Evolutionary conservation across 2,329 filamentous ascomycete genomes (phyloP), one percentile per base, ranked within the genome.

Genomic region (Purpureocillium lavendulum): DNA sequence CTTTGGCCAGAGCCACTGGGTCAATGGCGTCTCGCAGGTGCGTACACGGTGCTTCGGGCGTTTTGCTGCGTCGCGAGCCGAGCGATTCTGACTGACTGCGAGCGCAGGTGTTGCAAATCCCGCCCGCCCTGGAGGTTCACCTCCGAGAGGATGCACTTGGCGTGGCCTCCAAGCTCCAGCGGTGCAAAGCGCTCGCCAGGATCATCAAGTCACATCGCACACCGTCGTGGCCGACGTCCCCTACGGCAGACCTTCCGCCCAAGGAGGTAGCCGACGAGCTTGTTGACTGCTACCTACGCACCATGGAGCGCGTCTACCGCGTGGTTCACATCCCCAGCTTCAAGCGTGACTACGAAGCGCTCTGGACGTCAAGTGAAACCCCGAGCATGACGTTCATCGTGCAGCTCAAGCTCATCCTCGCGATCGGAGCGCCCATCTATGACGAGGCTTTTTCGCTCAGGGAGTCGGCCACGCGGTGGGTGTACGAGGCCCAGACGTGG

Each of bases 1-100:
- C 1, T 74, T 77, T 48, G 76, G 75, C 1, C 69, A 69, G 48
- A 76, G 71, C 24, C 72, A 77, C 48, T 78, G 72, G 67, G 64
- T 75, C n/a, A 73, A 70, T 42, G 62, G 61, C 2, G 52, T 71
- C 10, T 48, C 59, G 0, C 45, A 73, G 33, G 71, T 76, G 49
- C 52, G 65, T 43, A 26, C 21, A 26, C 21, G n/a, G n/a, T n/a
- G n/a, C n/a, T n/a, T n/a, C n/a, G n/a, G n/a, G n/a, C n/a, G n/a
- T n/a, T n/a, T n/a, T n/a, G n/a, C n/a, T n/a, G n/a, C n/a, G n/a
- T n/a, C n/a, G n/a, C n/a, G n/a, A n/a, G n/a, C n/a, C n/a, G n/a
- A n/a, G 21, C 21, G 10, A 10, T 26, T 26, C 5, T 26, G 21
- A n/a, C 10, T 26, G 21, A 26, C 21, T 6, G 21, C 21, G 21